Percentiles rank a stretch among this genome's conserved stretches.
phyloP scores from a whole-genome alignment of 441 rosid species.

The Theobroma grandiflorum region DNA sequence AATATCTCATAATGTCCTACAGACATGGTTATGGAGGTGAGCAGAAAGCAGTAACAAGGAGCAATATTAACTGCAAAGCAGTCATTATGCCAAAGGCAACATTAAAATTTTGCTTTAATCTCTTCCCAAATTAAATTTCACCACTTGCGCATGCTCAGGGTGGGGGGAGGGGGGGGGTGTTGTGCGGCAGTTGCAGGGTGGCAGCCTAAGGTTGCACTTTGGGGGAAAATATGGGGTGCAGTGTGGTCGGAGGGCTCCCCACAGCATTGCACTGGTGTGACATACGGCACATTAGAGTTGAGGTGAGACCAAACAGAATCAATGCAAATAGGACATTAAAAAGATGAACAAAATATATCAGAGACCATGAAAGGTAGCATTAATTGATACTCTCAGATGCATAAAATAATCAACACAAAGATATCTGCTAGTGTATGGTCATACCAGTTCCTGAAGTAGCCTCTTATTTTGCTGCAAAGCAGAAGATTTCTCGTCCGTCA shows the following conservation, averaged over 20 bases:
- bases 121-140: neutral
- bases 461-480: constrained; percentile 63
- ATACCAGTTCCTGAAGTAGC: constrained; percentile 80
- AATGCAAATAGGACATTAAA: neutral
- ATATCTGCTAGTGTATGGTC: constrained; percentile 17
- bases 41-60: neutral
- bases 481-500: constrained; percentile 80
- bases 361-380: neutral
- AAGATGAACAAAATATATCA: neutral
- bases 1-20: neutral
- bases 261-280: too few species aligned
- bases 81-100: neutral
- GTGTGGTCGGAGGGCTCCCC: too few species aligned
- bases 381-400: neutral
- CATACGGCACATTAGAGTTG: neutral
- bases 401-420: constrained; percentile 9
- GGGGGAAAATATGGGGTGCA: too few species aligned
- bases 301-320: neutral
- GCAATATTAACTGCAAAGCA: neutral
- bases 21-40: neutral
- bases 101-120: neutral
- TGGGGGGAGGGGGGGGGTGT: too few species aligned
- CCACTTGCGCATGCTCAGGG: neutral
- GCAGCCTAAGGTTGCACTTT: too few species aligned
- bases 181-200: too few species aligned